Evolutionary conservation across 495 filamentous ascomycete species (phyloP).

Genomic region (Bombardia bombarda): DNA sequence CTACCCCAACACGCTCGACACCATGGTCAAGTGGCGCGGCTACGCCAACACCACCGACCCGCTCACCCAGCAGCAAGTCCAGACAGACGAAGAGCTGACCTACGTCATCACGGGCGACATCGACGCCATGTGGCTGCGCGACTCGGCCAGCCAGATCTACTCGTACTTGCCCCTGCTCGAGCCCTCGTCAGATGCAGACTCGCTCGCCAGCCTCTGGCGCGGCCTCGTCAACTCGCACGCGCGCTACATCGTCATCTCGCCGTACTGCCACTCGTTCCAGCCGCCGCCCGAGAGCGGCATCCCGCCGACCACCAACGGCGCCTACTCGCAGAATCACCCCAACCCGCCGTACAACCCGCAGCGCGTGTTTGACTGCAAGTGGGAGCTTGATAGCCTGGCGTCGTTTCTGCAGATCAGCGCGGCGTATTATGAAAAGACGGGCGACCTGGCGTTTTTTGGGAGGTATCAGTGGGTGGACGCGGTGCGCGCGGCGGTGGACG

Average conservation of each 20-base stretch:
- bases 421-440: slow-evolving; percentile 49
- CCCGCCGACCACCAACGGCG: slow-evolving; percentile 36
- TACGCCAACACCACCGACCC: slow-evolving; percentile 33
- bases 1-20: slow-evolving; percentile 55
- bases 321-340: slow-evolving; percentile 39
- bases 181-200: slow-evolving; percentile 38
- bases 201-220: slow-evolving; percentile 51
- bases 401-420: slow-evolving; percentile 53
- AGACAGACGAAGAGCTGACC: slow-evolving; percentile 53
- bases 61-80: slow-evolving; percentile 15
- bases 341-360: slow-evolving; percentile 39
- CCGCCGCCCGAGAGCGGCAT: slow-evolving; percentile 49
- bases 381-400: slow-evolving; percentile 55
- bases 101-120: slow-evolving; percentile 60
- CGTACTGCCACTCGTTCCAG: slow-evolving; percentile 57
- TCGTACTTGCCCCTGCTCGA: slow-evolving; percentile 51
- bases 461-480: slow-evolving; percentile 54
- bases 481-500: slow-evolving; percentile 45
- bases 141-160: slow-evolving; percentile 54
- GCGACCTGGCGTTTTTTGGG: slow-evolving; percentile 49
- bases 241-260: slow-evolving; percentile 48
- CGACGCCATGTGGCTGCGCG: slow-evolving; percentile 60
- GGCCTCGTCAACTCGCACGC: slow-evolving; percentile 54
- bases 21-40: slow-evolving; percentile 53
- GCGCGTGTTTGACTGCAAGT: slow-evolving; percentile 56